Base-by-base conservation (phyloP, 192 early-diverging fungal genomes). In the Coemansia sp. region DNA sequence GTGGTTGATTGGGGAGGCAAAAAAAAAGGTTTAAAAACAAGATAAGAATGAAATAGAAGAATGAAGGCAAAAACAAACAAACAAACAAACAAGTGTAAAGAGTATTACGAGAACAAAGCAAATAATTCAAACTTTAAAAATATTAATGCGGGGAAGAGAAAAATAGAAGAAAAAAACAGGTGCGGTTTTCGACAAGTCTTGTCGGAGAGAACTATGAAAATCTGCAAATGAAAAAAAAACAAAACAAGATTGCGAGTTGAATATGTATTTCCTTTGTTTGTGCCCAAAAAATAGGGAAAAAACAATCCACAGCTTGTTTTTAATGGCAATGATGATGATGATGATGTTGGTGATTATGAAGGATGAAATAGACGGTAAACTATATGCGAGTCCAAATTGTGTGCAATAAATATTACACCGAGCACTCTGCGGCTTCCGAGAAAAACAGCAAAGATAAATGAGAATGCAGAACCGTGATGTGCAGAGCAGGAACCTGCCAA, bases 81-180 rank as follows among this genome's bases (percentile, higher is more conserved):
- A 19, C 19, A 32, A 32, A 32, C 32, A 32, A 32, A 32, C 32
- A 32, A 4, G 32, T 4, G 32, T 32, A 32, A 32, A 32, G 32
- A 32, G 32, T 32, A 2, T 32, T 32, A 32, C 4, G 4, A 32
- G 32, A 32, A 32, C 32, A 32, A 41, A 19, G 41, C 60, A 61
- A 59, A 39, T 18, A 21, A 61, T 10, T 41, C 60, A 41, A 41
- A 39, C 37, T 39, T 39, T 39, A 16, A 41, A 41, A 39, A 41
- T 41, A 39, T 37, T 61, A 12, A 21, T 41, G 60, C 32, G 37
- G 21, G 40, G 51, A 19, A 46, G 26, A 58, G 22, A 58, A 58
- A 66, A 16, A 60, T 26, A 41, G n/a, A 67, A 47, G 42, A 41
- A 60, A 36, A 67, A 42, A 67, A 21, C 8, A 22, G 49, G 36